phyloP scores from a whole-genome alignment of 805 yeast genomes.

The Kluyveromyces starmeri region DNA sequence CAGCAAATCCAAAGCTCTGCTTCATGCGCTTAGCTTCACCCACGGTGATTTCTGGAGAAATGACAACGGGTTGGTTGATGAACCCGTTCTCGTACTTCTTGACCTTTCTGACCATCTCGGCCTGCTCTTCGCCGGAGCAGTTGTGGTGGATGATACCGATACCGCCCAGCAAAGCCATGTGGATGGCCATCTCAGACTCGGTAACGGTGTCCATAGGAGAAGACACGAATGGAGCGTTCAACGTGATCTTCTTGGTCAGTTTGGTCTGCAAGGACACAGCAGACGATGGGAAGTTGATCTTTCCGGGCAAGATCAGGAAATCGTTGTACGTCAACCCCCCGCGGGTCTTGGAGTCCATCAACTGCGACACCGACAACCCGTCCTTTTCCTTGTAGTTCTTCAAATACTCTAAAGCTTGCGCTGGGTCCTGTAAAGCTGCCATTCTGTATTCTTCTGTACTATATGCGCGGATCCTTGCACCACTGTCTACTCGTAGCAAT shows the following conservation, averaged over 20 bases:
- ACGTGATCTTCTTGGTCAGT: slow-evolving; percentile 83
- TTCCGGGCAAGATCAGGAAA: slow-evolving; percentile 90
- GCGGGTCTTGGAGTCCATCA: slow-evolving; percentile 82
- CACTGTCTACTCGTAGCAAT: no score
- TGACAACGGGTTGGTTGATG: slow-evolving; percentile 87
- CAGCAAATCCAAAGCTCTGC: slow-evolving; percentile 77
- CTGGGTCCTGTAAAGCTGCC: slow-evolving; percentile 30
- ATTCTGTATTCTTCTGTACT: no score
- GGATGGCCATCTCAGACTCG: slow-evolving; percentile 93
- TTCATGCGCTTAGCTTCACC: slow-evolving; percentile 70
- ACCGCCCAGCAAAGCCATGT: slow-evolving; percentile 98
- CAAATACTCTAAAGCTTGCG: slow-evolving; percentile 63
- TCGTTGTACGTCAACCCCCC: slow-evolving; percentile 98
- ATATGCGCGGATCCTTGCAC: no score
- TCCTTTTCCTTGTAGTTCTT: slow-evolving; percentile 61
- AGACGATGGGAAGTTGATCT: slow-evolving; percentile 79
- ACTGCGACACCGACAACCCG: slow-evolving; percentile 73
- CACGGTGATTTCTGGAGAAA: slow-evolving; percentile 67
- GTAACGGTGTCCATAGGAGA: slow-evolving; percentile 99
- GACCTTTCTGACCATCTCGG: slow-evolving; percentile 94
- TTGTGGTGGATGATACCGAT: slow-evolving; percentile 98
- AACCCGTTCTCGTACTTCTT: slow-evolving; percentile 97
- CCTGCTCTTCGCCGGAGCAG: slow-evolving; percentile 94
- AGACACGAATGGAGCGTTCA: slow-evolving; percentile 91
- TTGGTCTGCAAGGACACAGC: slow-evolving; percentile 72